These are phyloP conservation scores for Kentomonas sorsogonicus DNA, from an alignment of 208 protist species.

Conservation along the genomic window DNA sequence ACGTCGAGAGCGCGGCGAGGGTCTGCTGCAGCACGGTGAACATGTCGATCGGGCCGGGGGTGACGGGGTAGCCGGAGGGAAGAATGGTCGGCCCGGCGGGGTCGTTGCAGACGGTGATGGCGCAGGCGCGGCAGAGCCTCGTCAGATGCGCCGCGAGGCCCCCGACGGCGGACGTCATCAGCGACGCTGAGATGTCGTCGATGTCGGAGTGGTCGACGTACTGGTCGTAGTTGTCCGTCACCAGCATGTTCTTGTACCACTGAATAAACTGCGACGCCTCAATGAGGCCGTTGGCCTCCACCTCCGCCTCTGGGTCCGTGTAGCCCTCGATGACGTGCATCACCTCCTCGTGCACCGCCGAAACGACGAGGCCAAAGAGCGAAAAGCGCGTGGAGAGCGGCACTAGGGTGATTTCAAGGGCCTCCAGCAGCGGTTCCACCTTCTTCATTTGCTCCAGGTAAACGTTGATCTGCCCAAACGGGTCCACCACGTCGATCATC, in stretches of 20 bases:
- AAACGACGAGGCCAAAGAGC: constrained; percentile 71
- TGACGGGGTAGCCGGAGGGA: constrained; percentile 53
- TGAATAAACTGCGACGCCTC: constrained; percentile 78
- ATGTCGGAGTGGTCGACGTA: constrained; percentile 56
- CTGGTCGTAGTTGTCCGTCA: constrained; percentile 45
- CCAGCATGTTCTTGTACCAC: constrained; percentile 84
- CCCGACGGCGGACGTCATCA: constrained; percentile 69
- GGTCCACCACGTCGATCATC: constrained; percentile 75
- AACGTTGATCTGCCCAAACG: constrained; percentile 53
- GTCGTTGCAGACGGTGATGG: constrained; percentile 53
- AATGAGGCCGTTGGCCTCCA: constrained; percentile 67
- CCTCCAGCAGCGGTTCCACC: constrained; percentile 67
- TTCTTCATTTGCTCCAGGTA: constrained; percentile 88
- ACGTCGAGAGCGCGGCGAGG: constrained; percentile 55
- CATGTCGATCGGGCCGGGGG: constrained; percentile 81
- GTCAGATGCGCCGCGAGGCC: constrained; percentile 72
- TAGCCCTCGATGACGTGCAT: constrained; percentile 67
- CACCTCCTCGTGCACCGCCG: constrained; percentile 63
- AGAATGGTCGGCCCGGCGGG: constrained; percentile 47
- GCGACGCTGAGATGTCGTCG: constrained; percentile 56
- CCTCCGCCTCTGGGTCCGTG: constrained; percentile 35
- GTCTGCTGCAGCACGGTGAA: constrained; percentile 85
- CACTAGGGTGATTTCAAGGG: constrained; percentile 76
- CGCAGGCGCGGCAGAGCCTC: constrained; percentile 68
- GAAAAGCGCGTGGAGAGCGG: constrained; percentile 71